Evolutionary conservation across 2,329 filamentous ascomycete species (phyloP), one percentile per base, ranked within the genome.

Genomic region (Penicillium vulpinum): DNA sequence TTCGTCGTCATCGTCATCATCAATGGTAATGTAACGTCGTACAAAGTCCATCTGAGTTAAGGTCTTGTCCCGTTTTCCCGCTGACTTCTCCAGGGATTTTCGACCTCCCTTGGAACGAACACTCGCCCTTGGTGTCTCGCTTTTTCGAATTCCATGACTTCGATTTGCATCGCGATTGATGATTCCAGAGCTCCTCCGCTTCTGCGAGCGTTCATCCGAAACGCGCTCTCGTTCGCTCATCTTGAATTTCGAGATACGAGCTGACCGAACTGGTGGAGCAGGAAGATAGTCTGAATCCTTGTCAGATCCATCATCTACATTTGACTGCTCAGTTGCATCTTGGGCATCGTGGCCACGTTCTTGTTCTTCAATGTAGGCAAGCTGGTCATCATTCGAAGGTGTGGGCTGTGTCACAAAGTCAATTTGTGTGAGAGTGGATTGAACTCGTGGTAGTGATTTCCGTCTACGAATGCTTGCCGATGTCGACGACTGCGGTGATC

Each of bases 31-130:
- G 43, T 68, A 72, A 5, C 70, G 71, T 33, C 68, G 68, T 33
- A 77, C 74, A 61, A 73, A 77, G 51, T 75, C 69, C 74, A 77
- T 76, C 60, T 77, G 75, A 3, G 75, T 77, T n/a, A 77, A 65
- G 0, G 74, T 77, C 43, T 76, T 75, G 51, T 75, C 65, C 18
- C 63, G 60, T 45, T 69, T 64, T 18, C 62, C 61, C 39, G 62
- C 57, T 26, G 65, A 57, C 16, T 66, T 68, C 9, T 60, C 60
- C 28, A 64, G 62, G 7, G 56, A 58, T 47, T 69, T 68, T 13
- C 64, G 64, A 22, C 59, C 65, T 15, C 62, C 54, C 36, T 57
- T 68, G 7, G 41, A 49, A 45, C 54, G 56, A n/a, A 54, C 53
- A 51, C 57, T 63, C 28, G 61, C 57, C 48, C 61, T 71, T 15